Evolutionary conservation across 2,329 filamentous ascomycete genomes (phyloP), one percentile per base, ranked within the genome.

Genomic region (Neonectria punicea): DNA sequence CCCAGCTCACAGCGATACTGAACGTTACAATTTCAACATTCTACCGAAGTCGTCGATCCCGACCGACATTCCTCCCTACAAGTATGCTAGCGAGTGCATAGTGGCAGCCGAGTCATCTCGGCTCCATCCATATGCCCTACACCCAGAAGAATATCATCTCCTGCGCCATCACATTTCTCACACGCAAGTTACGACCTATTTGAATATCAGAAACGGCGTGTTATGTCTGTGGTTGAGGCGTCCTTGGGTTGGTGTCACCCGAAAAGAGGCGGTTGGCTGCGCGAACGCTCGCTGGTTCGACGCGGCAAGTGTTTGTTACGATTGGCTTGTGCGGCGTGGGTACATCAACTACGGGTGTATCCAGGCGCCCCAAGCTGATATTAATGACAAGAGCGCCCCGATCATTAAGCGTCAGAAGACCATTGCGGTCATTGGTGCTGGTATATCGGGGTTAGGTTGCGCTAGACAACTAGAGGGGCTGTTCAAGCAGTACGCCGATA

Each of bases 321-420:
- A 97, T 78, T 99, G 95, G 95, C 87, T 99, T 18, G 85, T 94
- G 61, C 90, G 95, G 65, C 89, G 92, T 69, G 96, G 96, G 20
- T 97, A 97, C 78, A 97, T 99, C 82, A 99, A 99, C 78, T 98
- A 94, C 77, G 96, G 97, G 16, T 98, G 96, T 77, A 87, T 96
- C 3, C 89, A 94, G 74, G 82, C 94, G 25, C 66, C 74, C 6
- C 66, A 74, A 28, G 88, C 39, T 77, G 80, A 83, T 79, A 22
- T 80, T 76, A 75, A 81, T 75, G 75, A 71, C 69, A 83, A 70
- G 73, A 78, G 76, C 82, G 43, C 64, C 25, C 69, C 70, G 81
- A 65, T 68, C 5, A 75, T 65, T 13, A 78, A 78, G 49, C 87
- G 85, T 71, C 86, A 88, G 69, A 93, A 90, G 76, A 96, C 90